Base-by-base conservation (phyloP, 139 green algal genomes). In the Chlorella sp. region DNA sequence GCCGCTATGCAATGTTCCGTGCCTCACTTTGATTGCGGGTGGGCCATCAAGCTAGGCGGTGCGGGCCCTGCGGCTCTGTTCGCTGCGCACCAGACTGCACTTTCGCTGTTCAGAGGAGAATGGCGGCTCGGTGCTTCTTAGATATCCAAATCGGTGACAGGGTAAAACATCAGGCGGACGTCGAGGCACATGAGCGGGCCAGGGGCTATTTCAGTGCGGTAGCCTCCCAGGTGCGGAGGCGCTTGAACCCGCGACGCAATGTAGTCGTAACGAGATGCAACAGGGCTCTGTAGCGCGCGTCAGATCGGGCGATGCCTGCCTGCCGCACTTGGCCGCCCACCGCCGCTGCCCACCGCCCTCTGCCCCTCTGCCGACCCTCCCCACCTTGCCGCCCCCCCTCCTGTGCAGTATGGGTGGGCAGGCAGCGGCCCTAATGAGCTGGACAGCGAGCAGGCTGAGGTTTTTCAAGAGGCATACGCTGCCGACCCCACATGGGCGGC, bases 71-170 rank as follows among this genome's bases (percentile, higher is more conserved):
- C 12, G 11, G 15, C 51, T 21, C 51, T 60, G 51, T 3, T 20
- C 51, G 51, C 51, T 60, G 51, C 15, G 51, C 51, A 60, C 51
- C 44, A 23, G 51, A 60, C 51, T 60, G 51, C 13, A 60, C 21
- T 25, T 60, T n/a, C 16, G 39, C 34, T 34, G 71, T 2, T 5
- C 55, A 62, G 12, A 28, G 9, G 41, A 28, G 34, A 1, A 30
- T 15, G 5, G 44, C 67, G 39, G 13, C 44, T 23, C 70, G 79
- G 0, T 72, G 36, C 67, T 96, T 86, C 30, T 15, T 96, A 0
- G 92, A 95, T 57, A 92, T 96, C 55, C 90, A 92, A 51, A 92
- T 96, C 18, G 93, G 92, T 6, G 90, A 94, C 60, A 56, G 84
- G 4, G 76, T 41, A 0, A n/a, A 65, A 9, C 89, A 91, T 47